Evolutionary conservation across 2,329 filamentous ascomycete genomes (phyloP).

Genomic region (Mycosphaerella arachidis): DNA sequence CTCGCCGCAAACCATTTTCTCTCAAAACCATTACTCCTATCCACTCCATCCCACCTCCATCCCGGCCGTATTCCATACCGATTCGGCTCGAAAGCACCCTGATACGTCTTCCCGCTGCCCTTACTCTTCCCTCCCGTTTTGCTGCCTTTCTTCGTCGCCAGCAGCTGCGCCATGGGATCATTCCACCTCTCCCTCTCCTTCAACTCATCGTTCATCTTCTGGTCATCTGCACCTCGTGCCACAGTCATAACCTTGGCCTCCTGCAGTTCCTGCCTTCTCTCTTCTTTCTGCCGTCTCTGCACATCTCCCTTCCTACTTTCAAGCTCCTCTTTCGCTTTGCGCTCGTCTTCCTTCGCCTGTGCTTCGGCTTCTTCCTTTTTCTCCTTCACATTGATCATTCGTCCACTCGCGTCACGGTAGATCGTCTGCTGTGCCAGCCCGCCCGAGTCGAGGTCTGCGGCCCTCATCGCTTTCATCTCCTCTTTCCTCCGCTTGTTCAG

Average conservation of each 20-base stretch:
- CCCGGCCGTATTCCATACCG: conserved; percentile 89
- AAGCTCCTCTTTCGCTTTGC: conserved; percentile 60
- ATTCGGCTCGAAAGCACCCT: conserved; percentile 79
- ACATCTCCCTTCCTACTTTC: conserved; percentile 79
- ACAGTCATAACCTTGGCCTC: conserved; percentile 80
- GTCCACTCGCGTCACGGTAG: conserved; percentile 88
- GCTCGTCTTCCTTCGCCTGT: conserved; percentile 66
- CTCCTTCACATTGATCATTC: conserved; percentile 91
- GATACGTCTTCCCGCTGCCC: conserved; percentile 56
- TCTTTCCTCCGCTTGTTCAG: conserved; percentile 61
- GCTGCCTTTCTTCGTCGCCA: conserved; percentile 52
- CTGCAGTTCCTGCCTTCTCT: conserved; percentile 62
- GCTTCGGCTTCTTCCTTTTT: conserved; percentile 80
- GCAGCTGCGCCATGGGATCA: conserved; percentile 81
- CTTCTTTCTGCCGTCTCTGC: conserved; percentile 65
- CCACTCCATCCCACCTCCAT: conserved; percentile 94
- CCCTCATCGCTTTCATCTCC: conserved; percentile 50
- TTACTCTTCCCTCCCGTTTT: conserved; percentile 56
- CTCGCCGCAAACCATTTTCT: conserved; percentile 84
- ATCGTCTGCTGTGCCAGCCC: conserved; percentile 70
- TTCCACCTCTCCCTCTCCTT: conserved; percentile 79
- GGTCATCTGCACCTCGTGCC: conserved; percentile 77
- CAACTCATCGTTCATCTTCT: conserved; percentile 76
- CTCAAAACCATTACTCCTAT: conserved; percentile 90
- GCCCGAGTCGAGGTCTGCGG: conserved; percentile 41